phyloP scores from a whole-genome alignment of 2,329 filamentous ascomycete genomes.

The Ophiocordyceps unilateralis region DNA sequence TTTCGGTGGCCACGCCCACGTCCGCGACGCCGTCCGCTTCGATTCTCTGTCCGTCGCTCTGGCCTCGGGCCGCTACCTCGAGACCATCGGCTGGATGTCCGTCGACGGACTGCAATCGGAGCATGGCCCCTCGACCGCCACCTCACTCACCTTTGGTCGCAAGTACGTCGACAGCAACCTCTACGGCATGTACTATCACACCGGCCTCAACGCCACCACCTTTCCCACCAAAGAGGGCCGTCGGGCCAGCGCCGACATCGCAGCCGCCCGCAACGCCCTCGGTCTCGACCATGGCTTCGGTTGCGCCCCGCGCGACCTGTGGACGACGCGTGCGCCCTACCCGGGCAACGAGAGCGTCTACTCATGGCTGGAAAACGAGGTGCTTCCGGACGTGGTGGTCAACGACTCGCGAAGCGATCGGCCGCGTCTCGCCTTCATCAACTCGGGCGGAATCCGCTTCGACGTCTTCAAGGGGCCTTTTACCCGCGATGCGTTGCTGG shows the following conservation, averaged over 20 bases:
- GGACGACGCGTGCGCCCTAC: conserved; percentile 67
- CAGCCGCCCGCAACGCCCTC: conserved; percentile 49
- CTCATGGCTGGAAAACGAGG: conserved; percentile 57
- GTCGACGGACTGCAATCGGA: conserved; percentile 43
- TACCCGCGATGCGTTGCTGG: conserved; percentile 71
- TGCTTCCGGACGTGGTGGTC: conserved; percentile 51
- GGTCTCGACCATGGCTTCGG: conserved; percentile 59
- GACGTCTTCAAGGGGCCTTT: conserved; percentile 90
- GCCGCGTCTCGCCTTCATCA: conserved; percentile 58
- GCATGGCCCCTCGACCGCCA: conserved; percentile 11
- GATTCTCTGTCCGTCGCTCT: conserved; percentile 64
- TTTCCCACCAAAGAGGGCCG: conserved; percentile 64
- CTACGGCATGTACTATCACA: conserved; percentile 68
- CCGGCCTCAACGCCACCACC: conserved; percentile 48
- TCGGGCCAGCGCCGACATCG: conserved; percentile 54
- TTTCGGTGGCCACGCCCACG: conserved; percentile 81
- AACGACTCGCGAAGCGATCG: conserved; percentile 39
- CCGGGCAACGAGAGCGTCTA: conserved; percentile 61
- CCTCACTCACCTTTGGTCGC: conserved; percentile 46
- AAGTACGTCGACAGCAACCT: conserved; percentile 92
- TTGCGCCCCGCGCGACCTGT: conserved; percentile 67
- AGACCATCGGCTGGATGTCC: conserved; percentile 89
- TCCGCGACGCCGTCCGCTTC: conserved; percentile 67
- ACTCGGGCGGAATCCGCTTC: conserved; percentile 85
- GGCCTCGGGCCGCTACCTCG: conserved; percentile 81